Base-by-base conservation (phyloP, 805 yeast species). In the Deakozyma indianensis region DNA sequence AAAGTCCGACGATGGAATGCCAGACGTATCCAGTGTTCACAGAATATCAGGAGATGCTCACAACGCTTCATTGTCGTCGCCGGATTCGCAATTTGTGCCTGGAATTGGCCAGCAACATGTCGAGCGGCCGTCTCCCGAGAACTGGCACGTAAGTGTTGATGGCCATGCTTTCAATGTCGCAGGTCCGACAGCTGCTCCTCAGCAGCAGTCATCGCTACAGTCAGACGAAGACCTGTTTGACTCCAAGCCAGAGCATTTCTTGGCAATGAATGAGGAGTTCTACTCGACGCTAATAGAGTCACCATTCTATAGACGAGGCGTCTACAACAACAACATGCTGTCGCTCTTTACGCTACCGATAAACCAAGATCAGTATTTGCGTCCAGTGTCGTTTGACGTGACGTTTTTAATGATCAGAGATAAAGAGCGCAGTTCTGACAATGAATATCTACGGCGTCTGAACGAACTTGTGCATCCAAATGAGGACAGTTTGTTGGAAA, bases 381-480 rank as follows among this genome's bases (percentile, higher is more conserved):
- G 58, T 5, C 48, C 54, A 3, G 57, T 54, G 15, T 49, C 56
- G 7, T 44, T 43, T 15, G 55, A 50, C 23, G 52, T 51, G n/a
- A 47, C 53, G 3, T 54, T 54, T 41, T 41, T 53, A 23, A 54
- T 54, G 57, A 51, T 54, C 2, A 45, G 41, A 5, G 58, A 54
- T 44, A 42, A 44, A 3, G 53, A 51, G 23, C 24, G 47, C 7
- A 48, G 45, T 16, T 45, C 45, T 22, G 56, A 53, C 42, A 42
- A 45, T 23, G 41, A 48, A 24, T 45, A 48, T 23, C 50, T 48
- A n/a, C 52, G 44, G 16, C 49, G 48, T 29, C 52, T 54, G 16
- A 51, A 51, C 22, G 32, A 42, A 22, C 44, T 54, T 18, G 52
- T 54, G 5, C 43, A 44, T 16, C 56, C 56, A 4, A 48, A 52